Evolutionary conservation across 768 basidiomycete species (phyloP).

Genomic region (Russula emetica): DNA sequence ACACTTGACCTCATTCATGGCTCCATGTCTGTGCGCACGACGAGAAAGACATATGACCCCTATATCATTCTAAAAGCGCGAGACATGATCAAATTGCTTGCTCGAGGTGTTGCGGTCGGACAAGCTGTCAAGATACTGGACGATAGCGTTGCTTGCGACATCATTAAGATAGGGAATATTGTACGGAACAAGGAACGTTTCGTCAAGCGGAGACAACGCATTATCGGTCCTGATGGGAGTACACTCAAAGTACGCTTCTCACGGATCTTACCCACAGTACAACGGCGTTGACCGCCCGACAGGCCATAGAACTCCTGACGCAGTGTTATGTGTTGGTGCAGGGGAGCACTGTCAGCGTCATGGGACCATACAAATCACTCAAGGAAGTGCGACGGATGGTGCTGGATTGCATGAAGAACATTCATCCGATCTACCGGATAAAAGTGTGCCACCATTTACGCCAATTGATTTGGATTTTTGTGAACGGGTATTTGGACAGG

Average conservation of each 20-base stretch:
- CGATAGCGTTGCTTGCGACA: constrained; percentile 88
- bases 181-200: constrained; percentile 96
- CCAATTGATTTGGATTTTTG: neutral
- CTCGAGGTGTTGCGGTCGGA: constrained; percentile 80
- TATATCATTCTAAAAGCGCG: constrained; percentile 95
- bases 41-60: constrained; percentile 95
- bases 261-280: neutral
- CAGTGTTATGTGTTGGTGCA: constrained; percentile 97
- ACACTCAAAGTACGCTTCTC: constrained; percentile 76
- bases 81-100: constrained; percentile 92
- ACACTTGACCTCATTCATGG: constrained; percentile 94
- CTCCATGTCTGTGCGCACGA: constrained; percentile 95
- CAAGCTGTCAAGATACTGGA: constrained; percentile 89
- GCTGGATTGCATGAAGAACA: constrained; percentile 99
- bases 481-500: constrained; percentile 46
- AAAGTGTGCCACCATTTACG: constrained; percentile 51
- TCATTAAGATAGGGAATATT: constrained; percentile 94
- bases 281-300: neutral
- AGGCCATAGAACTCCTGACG: constrained; percentile 97
- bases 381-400: constrained; percentile 96
- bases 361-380: constrained; percentile 92
- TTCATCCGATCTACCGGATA: constrained; percentile 98
- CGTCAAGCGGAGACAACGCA: constrained; percentile 91
- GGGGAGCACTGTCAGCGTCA: constrained; percentile 96
- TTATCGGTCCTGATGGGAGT: constrained; percentile 96